Conservation (phyloP, 2,329 filamentous ascomycete genomes). For the Penicillium sp. region DNA sequence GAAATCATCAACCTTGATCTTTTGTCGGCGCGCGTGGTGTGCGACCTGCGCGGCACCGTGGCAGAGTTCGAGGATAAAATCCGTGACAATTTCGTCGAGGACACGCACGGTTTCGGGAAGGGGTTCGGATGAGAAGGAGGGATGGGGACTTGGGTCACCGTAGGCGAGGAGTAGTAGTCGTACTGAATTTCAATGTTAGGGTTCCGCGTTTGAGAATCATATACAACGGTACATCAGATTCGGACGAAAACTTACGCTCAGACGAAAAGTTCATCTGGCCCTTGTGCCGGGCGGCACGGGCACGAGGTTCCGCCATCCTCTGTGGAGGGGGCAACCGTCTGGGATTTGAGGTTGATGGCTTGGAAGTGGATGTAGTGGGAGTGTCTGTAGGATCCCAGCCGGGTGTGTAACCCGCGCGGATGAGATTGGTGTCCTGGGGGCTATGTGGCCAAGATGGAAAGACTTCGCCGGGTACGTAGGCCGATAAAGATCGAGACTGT, state of each 20-base stretch:
- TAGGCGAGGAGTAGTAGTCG: conserved; percentile 46
- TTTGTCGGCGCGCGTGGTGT: conserved; percentile 83
- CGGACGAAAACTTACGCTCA: conserved; percentile 59
- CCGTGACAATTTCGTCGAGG: conserved; percentile 92
- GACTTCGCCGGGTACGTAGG: background rate
- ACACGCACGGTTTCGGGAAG: conserved; percentile 81
- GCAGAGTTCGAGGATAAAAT: conserved; percentile 92
- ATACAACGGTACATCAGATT: background rate
- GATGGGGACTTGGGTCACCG: conserved; percentile 44
- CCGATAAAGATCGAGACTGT: background rate
- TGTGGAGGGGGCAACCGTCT: conserved; percentile 1
- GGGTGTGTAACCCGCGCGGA: conserved; percentile 25
- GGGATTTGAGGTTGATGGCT: background rate
- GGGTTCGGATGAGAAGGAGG: conserved; percentile 72
- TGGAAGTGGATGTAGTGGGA: background rate
- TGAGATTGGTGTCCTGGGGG: conserved; percentile 22
- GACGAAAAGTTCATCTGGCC: conserved; percentile 76
- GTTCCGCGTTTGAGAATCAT: background rate
- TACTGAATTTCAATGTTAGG: conserved; percentile 26
- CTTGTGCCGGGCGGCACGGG: conserved; percentile 75
- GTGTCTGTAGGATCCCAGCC: background rate
- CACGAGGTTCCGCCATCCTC: conserved; percentile 72
- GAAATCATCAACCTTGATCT: conserved; percentile 98
- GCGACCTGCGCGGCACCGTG: conserved; percentile 86
- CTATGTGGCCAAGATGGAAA: conserved; percentile 17